Evolutionary conservation across 2,329 filamentous ascomycete genomes (phyloP).

Genomic region (Scytalidium sp.): DNA sequence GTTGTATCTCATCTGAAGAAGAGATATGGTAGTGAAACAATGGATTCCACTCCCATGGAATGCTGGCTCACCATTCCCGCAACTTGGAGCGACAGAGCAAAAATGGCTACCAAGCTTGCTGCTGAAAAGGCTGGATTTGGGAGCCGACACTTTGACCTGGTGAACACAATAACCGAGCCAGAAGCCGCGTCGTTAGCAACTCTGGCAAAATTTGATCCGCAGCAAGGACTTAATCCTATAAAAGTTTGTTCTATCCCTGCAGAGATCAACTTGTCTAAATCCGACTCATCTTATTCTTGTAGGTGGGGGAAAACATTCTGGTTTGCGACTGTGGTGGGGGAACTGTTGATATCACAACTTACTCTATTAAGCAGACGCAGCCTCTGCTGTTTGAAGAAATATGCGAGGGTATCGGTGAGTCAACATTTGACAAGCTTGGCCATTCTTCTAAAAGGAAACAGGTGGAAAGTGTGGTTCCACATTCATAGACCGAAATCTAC

Average conservation of each 20-base stretch:
- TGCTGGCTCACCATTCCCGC: conserved; percentile 23
- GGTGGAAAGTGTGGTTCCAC: conserved; percentile 23
- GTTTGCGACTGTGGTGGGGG: conserved; percentile 23
- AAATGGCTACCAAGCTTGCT: conserved; percentile 18
- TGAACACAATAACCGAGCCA: conserved; percentile 23
- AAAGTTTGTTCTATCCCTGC: conserved; percentile 5
- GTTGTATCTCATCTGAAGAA: conserved; percentile 7
- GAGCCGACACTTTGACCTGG: conserved; percentile 8
- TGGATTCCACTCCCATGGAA: conserved; percentile 16
- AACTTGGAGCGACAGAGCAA: conserved; percentile 22
- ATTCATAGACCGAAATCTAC: conserved; percentile 21
- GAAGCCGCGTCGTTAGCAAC: conserved; percentile 22
- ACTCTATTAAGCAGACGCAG: conserved; percentile 12
- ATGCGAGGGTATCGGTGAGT: conserved; percentile 12
- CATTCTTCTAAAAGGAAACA: conserved; percentile 3
- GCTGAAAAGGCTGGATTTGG: conserved; percentile 20
- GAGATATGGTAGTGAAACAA: conserved; percentile 9
- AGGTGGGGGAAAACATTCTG: conserved; percentile 16
- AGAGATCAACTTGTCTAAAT: too few species aligned
- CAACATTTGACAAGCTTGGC: too few species aligned
- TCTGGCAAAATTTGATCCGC: conserved; percentile 8
- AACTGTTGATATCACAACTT: conserved; percentile 23
- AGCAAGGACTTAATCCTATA: conserved; percentile 9
- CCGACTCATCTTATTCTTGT: not conserved
- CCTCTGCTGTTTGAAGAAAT: conserved; percentile 19